Evolutionary conservation across 2,329 filamentous ascomycete genomes (phyloP), one percentile per base, ranked within the genome.

Genomic region (Aspergillus versicolor): DNA sequence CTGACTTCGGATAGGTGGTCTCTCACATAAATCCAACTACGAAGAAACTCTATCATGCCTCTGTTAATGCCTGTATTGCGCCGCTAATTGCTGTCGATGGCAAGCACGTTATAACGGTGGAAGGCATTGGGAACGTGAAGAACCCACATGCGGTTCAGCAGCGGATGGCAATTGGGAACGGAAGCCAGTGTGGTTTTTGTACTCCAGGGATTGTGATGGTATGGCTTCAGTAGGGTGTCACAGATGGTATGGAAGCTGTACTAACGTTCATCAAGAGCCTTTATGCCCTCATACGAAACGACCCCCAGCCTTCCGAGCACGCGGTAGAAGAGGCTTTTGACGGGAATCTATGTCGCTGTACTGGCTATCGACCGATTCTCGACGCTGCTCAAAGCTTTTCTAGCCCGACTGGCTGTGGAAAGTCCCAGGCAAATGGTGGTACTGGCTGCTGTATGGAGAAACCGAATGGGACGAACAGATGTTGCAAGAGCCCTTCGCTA

Each of bases 81-180:
- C 94, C 94, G 6, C 82, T 99, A 46, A 90, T 92, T 64, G 96
- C 92, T 67, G 84, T 97, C 43, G 94, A 97, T 73, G 94, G 94
- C 44, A 99, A 99, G 73, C 94, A 99, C 82, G 91, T 97, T 69
- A 92, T 99, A 70, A 99, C 94, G 3, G 88, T 99, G 41, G 94
- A 99, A 76, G 94, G 94, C 6, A 97, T 99, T 67, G 94, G 94
- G 11, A 90, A 89, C 71, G 87, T 90, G 27, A 88, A 94, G 73
- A 85, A 82, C 42, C 94, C 94, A 5, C 94, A 99, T 77, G 90
- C 93, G 2, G 81, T 88, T 3, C 94, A 97, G 72, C 92, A 97
- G 77, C 84, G 94, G 47, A 89, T 99, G 66, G 93, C 94, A 17
- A 90, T 90, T 75, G 85, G 89, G 32, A 94, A 96, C 77, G 94